A percentile compares a stretch with the other conserved stretches of the same genome.
Evolutionary conservation across 2,329 filamentous ascomycete genomes (phyloP).

Genomic region (Penicillium olsonii): DNA sequence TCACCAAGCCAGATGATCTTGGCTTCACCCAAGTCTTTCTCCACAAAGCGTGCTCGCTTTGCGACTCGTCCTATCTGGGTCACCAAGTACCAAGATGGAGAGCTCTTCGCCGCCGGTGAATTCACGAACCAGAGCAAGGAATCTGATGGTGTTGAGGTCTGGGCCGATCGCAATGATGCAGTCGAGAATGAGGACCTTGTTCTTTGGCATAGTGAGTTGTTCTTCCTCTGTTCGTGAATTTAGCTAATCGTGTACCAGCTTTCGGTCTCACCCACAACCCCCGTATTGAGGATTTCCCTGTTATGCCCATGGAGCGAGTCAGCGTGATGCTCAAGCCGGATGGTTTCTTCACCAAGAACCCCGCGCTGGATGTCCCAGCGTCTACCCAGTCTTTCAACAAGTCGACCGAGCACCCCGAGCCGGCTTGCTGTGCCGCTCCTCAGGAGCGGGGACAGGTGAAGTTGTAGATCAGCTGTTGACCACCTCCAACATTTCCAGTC

Average conservation of each 20-base stretch:
- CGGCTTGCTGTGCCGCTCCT: slow-evolving; percentile 24
- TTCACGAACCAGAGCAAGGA: slow-evolving; percentile 56
- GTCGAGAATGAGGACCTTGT: slow-evolving; percentile 51
- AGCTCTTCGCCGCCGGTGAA: slow-evolving; percentile 55
- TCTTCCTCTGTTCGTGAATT: neutral
- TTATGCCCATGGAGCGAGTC: slow-evolving; percentile 63
- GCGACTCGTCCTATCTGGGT: slow-evolving; percentile 58
- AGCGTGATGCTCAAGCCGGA: slow-evolving; percentile 51
- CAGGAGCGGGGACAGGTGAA: slow-evolving; percentile 28
- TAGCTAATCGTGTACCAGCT: slow-evolving; percentile 23
- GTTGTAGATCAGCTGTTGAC: no score
- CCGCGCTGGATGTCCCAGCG: slow-evolving; percentile 49
- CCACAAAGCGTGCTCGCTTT: slow-evolving; percentile 52
- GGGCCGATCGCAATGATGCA: slow-evolving; percentile 50
- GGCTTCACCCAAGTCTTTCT: slow-evolving; percentile 47
- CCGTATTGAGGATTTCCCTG: slow-evolving; percentile 65
- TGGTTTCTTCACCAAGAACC: slow-evolving; percentile 55
- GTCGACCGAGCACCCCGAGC: slow-evolving; percentile 36
- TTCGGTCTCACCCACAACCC: slow-evolving; percentile 65
- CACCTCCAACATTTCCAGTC: no score
- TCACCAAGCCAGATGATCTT: slow-evolving; percentile 53
- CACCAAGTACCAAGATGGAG: slow-evolving; percentile 54
- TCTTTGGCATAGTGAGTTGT: slow-evolving; percentile 40
- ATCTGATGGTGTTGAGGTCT: slow-evolving; percentile 56
- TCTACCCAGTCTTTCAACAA: slow-evolving; percentile 43